These are phyloP conservation scores for Kluyveromyces nonfermentans DNA, from an alignment of 805 yeast genomes.

Conservation along the genomic window DNA sequence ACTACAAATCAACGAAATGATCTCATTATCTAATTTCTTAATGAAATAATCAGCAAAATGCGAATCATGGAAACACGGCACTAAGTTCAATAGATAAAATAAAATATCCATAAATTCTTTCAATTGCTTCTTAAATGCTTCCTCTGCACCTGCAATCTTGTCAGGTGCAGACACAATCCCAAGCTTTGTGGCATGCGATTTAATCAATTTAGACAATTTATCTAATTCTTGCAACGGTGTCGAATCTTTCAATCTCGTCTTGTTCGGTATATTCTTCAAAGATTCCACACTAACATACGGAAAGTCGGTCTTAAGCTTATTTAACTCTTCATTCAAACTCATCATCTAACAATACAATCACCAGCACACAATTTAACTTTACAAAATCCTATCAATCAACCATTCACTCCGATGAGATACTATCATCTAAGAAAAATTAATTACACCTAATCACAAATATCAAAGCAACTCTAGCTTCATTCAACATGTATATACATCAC, in stretches of 20 bases:
- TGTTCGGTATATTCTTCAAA: conserved; percentile 15
- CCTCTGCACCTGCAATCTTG: conserved; percentile 11
- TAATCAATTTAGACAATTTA: conserved; percentile 50
- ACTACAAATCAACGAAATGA: background rate
- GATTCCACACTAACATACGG: conserved; percentile 13
- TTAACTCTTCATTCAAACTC: background rate
- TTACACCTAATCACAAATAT: too few relatives aligned
- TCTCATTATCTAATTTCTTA: conserved; percentile 12
- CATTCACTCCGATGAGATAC: background rate
- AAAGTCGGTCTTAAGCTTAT: background rate
- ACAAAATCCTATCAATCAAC: background rate
- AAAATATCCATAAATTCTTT: conserved; percentile 19
- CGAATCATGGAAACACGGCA: conserved; percentile 23
- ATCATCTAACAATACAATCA: background rate
- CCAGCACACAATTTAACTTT: background rate
- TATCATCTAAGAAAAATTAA: background rate
- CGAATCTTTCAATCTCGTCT: conserved; percentile 20
- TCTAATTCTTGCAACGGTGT: conserved; percentile 38
- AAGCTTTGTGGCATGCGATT: conserved; percentile 70
- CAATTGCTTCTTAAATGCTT: conserved; percentile 19
- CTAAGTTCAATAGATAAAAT: conserved; percentile 17
- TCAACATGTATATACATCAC: too few relatives aligned
- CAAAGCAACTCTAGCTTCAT: too few relatives aligned
- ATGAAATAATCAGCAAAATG: conserved; percentile 13
- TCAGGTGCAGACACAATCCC: conserved; percentile 25